A percentile compares a stretch with the other conserved stretches of the same genome.
Conservation (phyloP, 2,329 filamentous ascomycete genomes). For the Pezicula carpinea region DNA sequence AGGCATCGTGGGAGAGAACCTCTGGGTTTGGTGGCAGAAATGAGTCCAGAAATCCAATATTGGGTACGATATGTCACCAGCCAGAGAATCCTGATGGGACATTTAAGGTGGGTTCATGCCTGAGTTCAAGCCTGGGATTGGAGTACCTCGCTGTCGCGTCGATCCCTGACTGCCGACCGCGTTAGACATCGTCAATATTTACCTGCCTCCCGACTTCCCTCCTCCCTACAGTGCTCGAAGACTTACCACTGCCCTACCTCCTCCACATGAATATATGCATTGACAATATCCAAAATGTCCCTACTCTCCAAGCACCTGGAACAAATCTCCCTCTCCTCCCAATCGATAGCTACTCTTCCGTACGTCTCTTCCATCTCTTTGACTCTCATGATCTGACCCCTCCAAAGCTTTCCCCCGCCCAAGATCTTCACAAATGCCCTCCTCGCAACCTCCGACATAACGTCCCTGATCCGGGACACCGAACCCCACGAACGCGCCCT, state of each 20-base stretch:
- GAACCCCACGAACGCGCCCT: slow-evolving; percentile 91
- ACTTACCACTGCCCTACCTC: too few species aligned
- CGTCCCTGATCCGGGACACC: slow-evolving; percentile 88
- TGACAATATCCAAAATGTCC: slow-evolving; percentile 48
- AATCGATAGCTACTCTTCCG: slow-evolving; percentile 72
- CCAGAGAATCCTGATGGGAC: too few species aligned
- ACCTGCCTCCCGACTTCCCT: too few species aligned
- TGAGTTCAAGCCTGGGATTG: too few species aligned
- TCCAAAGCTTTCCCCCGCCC: slow-evolving; percentile 73
- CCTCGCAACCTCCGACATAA: slow-evolving; percentile 85
- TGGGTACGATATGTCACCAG: too few species aligned
- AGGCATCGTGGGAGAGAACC: too few species aligned
- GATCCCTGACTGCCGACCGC: too few species aligned
- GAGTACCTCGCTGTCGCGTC: slow-evolving; percentile 10
- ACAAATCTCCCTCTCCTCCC: slow-evolving; percentile 72
- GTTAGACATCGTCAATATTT: too few species aligned
- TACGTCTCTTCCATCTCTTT: slow-evolving; percentile 34
- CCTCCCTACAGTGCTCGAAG: too few species aligned
- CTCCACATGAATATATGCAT: not conserved
- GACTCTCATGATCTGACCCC: slow-evolving; percentile 13
- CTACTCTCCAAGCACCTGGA: slow-evolving; percentile 67
- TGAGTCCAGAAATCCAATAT: too few species aligned
- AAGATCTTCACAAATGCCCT: slow-evolving; percentile 95
- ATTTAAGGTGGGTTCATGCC: too few species aligned
- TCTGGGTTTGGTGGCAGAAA: too few species aligned